Base-by-base conservation (phyloP, 805 yeast genomes). In the Schwanniomyces pseudopolymorphus region DNA sequence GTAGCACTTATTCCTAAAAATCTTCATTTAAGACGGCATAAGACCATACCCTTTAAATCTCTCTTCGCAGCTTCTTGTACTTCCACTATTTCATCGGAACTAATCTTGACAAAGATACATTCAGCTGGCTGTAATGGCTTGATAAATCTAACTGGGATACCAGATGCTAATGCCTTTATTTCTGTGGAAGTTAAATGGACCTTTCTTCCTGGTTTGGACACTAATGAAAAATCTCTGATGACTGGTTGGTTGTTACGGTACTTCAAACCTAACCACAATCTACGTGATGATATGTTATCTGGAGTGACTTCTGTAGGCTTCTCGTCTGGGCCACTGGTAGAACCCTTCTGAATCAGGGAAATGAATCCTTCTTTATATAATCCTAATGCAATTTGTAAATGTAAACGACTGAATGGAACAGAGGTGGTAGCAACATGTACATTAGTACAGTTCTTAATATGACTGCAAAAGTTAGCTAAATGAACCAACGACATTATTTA, bases 211-310 rank as follows among this genome's bases (percentile, higher is more conserved):
- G 99, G 98, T 59, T 86, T 90, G 39, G 94, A 85, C 25, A 94
- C 81, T 55, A 92, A 74, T 25, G 80, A 75, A 57, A 90, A 80
- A 45, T 81, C 78, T 53, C 82, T 77, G 52, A 94, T 74, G 14
- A 94, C 96, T 0, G 97, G 85, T 54, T 76, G 73, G 59, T 85
- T 81, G 53, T 89, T 81, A 60, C 92, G 81, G 66, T 94, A 94
- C 64, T 94, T 94, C 63, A 94, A 73, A 2, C 91, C 95, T 17
- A 94, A 66, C 99, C 99, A 94, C 42, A 94, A 76, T 55, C 96
- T 78, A 60, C 98, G 82, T 1, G 91, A 79, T 16, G 96, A 68
- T 25, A 94, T 81, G 61, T 92, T 91, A 61, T 88, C 96, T 27
- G 86, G 90, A 0, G 98, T 90, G 19, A 83, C 87, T 37, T 85